phyloP scores from a whole-genome alignment of 129 eudicot species.

The Helichrysum umbraculigerum region DNA sequence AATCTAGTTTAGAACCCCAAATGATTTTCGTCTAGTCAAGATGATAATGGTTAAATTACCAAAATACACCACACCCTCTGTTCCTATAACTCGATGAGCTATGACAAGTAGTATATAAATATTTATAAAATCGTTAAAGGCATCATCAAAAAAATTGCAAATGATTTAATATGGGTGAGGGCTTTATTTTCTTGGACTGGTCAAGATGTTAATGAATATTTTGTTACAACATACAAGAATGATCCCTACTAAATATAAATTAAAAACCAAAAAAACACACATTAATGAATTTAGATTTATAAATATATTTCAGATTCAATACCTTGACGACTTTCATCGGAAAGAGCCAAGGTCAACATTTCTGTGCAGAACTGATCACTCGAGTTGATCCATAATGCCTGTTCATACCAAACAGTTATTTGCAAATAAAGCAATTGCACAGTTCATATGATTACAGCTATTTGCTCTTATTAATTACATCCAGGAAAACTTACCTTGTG shows the following conservation, averaged over 20 bases:
- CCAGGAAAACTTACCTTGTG: slow-evolving; percentile 60
- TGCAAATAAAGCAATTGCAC: background rate
- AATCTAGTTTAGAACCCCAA: too few species aligned
- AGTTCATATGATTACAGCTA: background rate
- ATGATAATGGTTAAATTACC: too few species aligned
- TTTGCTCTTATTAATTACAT: background rate
- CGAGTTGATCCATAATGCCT: slow-evolving; percentile 92
- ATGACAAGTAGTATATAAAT: too few species aligned
- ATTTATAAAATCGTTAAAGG: background rate
- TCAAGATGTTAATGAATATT: background rate
- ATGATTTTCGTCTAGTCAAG: too few species aligned
- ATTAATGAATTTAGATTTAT: background rate
- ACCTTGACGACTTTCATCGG: slow-evolving; percentile 65
- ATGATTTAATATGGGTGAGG: background rate
- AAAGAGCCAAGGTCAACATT: slow-evolving; percentile 82
- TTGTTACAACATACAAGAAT: background rate
- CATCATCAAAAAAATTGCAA: background rate
- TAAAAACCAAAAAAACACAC: background rate
- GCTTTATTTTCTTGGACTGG: background rate
- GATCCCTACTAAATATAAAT: background rate
- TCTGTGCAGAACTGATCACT: slow-evolving; percentile 93
- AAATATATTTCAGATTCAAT: slow-evolving; percentile 33
- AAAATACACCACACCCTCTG: too few species aligned
- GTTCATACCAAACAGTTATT: slow-evolving; percentile 15
- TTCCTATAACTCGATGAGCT: background rate